These are phyloP conservation scores for Boechera stricta DNA, from an alignment of 345 rosid species.

Conservation along the genomic window DNA sequence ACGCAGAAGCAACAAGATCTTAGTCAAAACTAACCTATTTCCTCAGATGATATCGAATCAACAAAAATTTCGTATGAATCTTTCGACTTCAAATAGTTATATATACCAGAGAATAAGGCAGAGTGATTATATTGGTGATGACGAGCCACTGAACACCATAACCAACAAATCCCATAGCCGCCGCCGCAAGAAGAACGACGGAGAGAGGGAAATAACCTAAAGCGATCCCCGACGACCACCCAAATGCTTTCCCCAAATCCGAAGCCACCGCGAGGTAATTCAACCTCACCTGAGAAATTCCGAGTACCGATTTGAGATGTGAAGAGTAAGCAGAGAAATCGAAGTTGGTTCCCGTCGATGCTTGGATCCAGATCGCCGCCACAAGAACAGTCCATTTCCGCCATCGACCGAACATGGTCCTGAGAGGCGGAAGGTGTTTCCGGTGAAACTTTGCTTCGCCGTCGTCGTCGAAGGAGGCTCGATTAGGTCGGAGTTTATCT, in stretches of 20 bases:
- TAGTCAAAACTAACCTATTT: conserved; percentile 1
- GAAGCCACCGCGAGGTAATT: conserved; percentile 78
- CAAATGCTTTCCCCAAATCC: conserved; percentile 77
- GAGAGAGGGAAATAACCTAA: conserved; percentile 61
- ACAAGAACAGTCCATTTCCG: conserved; percentile 70
- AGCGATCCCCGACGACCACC: conserved; percentile 77
- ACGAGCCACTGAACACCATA: conserved; percentile 82
- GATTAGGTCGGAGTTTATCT: conserved; percentile 36
- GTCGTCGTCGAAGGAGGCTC: conserved; percentile 36
- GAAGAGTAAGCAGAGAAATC: conserved; percentile 81
- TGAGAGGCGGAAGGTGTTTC: conserved; percentile 40
- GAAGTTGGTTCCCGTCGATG: conserved; percentile 83
- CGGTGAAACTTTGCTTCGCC: conserved; percentile 39
- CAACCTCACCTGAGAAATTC: conserved; percentile 72
- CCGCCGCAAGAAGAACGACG: conserved; percentile 63
- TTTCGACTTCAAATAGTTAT: neutral
- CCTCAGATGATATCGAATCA: neutral
- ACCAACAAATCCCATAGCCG: conserved; percentile 59
- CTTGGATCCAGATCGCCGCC: conserved; percentile 79
- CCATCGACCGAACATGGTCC: conserved; percentile 59
- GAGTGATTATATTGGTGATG: conserved; percentile 51
- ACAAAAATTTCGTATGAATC: neutral
- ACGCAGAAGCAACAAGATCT: neutral
- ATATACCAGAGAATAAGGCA: conserved; percentile 70
- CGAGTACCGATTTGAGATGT: conserved; percentile 60